Base-by-base conservation (phyloP, 2,329 filamentous ascomycete species). In the Colletotrichum nymphaeae region DNA sequence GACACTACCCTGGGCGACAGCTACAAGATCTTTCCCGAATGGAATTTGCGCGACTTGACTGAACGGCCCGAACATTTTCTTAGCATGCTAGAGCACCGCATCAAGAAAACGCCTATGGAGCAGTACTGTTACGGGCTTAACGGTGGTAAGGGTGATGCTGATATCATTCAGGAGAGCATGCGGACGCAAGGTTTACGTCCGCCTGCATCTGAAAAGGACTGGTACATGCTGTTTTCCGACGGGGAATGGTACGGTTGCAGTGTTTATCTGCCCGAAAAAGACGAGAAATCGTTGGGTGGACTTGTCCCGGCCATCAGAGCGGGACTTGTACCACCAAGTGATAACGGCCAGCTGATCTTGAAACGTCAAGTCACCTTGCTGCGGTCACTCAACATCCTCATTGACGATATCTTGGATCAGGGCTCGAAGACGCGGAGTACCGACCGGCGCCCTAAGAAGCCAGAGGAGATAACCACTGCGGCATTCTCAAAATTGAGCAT, bases 11-110 rank as follows among this genome's bases (percentile, higher is more conserved):
- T 86, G 28, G 84, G 83, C 0, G 78, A 79, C n/a, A 76, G 83
- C 19, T 83, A 74, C 75, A 84, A 83, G n/a, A 57, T 86, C 2
- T 75, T 83, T 0, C 84, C 85, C 0, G 87, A 88, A 60, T 83
- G 80, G 80, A 87, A 88, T 69, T 67, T 88, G 1, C 79, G 76
- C 8, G 84, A 88, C 28, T 77, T 87, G 2, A 75, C 83, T 4
- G 75, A 78, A 1, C 77, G 76, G 1, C 80, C 85, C 0, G 79
- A 85, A n/a, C 79, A 19, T 22, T 68, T 87, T 4, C 77, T 87
- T 1, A 76, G 82, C 14, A 74, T 84, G 6, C 72, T 88, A 3
- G 80, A 83, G 28, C 76, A 84, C 46, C 80, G 85, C 7, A 81
- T 82, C 46, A 83, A 81, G 0, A 81, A 67, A 0, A 69, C 79